Evolutionary conservation across 345 rosid species (phyloP), one percentile per base, ranked within the genome.

Genomic region (Dipteronia sinensis): DNA sequence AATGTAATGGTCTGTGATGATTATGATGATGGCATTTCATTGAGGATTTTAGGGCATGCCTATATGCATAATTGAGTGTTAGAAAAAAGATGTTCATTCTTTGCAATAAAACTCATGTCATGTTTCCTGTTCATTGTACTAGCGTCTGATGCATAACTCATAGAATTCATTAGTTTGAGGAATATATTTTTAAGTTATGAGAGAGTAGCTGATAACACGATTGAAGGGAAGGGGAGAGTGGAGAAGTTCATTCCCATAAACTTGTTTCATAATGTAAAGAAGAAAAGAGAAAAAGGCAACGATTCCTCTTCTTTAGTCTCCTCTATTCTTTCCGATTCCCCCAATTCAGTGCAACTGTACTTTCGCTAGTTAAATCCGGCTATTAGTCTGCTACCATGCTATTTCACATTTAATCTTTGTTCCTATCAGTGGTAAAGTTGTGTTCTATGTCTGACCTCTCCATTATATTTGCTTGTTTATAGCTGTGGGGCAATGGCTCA

Each of bases 401-500:
- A 13, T 75, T 65, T 51, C 49, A 6, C 69, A 44, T 42, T 22
- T 44, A 29, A 13, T 23, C 31, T 44, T 73, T 4, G 53, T 16
- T 23, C 6, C 25, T 44, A 63, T 20, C 42, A 40, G 13, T 27
- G 61, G 17, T 72, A 11, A 25, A 63, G 40, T 20, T 73, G 42
- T 42, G 44, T 58, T 44, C 67, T 44, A 19, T 13, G n/a, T 2
- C n/a, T 65, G 71, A 75, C 47, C 27, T 49, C 12, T 71, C 3
- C 25, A 11, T 49, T 71, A 27, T 27, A n/a, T 27, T 44, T 77
- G 25, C 67, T 65, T 76, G 63, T 76, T 76, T 81, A 42, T 67
- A 93, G 97, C 78, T 95, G 97, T 82, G 97, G 99, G 66, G 98
- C 98, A 17, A 88, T 95, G 90, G 90, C 99, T 2, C 98, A 95